phyloP scores from a whole-genome alignment of 75 land plant genomes.

The Sequoiadendron giganteum region DNA sequence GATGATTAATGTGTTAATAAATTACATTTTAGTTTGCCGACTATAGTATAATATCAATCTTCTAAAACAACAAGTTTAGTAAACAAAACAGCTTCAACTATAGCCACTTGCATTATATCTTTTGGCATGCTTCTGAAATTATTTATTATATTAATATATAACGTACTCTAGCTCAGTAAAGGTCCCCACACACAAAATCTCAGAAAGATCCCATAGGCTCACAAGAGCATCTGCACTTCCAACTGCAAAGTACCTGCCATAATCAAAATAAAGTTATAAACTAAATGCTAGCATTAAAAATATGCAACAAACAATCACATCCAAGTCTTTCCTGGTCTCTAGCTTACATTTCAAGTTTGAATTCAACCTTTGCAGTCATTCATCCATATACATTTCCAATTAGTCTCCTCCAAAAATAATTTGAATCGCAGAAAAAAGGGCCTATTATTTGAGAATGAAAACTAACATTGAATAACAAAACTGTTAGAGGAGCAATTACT shows the following conservation, averaged over 20 bases:
- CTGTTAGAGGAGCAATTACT: not conserved
- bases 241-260: conserved; percentile 87
- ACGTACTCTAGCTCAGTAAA: conserved; percentile 95
- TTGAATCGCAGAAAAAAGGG: not conserved
- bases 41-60: not conserved
- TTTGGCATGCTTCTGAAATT: not conserved
- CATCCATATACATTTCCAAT: not conserved
- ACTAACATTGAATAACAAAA: not conserved
- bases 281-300: not conserved
- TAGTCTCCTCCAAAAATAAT: not conserved
- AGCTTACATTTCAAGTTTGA: not conserved
- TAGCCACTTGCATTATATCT: conserved; percentile 1
- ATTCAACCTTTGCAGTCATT: not conserved
- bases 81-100: not conserved
- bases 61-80: not conserved
- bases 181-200: conserved; percentile 91
- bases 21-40: not conserved
- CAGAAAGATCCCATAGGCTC: conserved; percentile 93
- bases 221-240: conserved; percentile 99
- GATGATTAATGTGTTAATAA: not conserved
- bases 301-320: not conserved
- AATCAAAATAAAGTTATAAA: not conserved
- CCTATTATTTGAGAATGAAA: not conserved
- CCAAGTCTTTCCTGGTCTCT: not conserved
- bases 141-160: not conserved